These are phyloP conservation scores for Fermentozyma sake DNA, from an alignment of 1,139 yeast genomes.

Conservation along the genomic window DNA sequence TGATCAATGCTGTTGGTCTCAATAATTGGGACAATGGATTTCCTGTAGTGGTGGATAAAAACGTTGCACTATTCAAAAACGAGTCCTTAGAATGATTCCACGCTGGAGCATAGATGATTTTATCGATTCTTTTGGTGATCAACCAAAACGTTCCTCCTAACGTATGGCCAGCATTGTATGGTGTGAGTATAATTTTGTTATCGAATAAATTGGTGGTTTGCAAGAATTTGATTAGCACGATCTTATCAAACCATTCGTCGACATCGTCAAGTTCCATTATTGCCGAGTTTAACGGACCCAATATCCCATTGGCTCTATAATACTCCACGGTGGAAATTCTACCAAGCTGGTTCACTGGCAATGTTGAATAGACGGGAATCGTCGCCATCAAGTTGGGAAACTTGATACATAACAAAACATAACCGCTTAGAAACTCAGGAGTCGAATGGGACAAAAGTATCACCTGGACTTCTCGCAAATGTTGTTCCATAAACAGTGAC, in stretches of 20 bases:
- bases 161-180: conserved; percentile 89
- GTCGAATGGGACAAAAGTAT: conserved; percentile 85
- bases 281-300: conserved; percentile 69
- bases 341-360: conserved; percentile 86
- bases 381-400: conserved; percentile 58
- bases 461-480: conserved; percentile 53
- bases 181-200: conserved; percentile 63
- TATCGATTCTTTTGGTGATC: conserved; percentile 68
- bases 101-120: conserved; percentile 79
- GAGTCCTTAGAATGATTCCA: conserved; percentile 95
- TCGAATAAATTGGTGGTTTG: conserved; percentile 68
- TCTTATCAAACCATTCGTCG: conserved; percentile 71
- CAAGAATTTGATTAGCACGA: conserved; percentile 68
- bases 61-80: conserved; percentile 76
- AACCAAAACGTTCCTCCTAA: conserved; percentile 93
- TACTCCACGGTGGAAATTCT: conserved; percentile 79
- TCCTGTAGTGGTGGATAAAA: conserved; percentile 43
- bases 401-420: conserved; percentile 57
- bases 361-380: conserved; percentile 79
- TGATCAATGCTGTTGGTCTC: conserved; percentile 82
- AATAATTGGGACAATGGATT: conserved; percentile 59
- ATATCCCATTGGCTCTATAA: conserved; percentile 65
- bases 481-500: conserved; percentile 38
- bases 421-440: conserved; percentile 77
- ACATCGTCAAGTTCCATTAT: conserved; percentile 67